phyloP scores from a whole-genome alignment of 345 rosid species.

The Camelina hispida region DNA sequence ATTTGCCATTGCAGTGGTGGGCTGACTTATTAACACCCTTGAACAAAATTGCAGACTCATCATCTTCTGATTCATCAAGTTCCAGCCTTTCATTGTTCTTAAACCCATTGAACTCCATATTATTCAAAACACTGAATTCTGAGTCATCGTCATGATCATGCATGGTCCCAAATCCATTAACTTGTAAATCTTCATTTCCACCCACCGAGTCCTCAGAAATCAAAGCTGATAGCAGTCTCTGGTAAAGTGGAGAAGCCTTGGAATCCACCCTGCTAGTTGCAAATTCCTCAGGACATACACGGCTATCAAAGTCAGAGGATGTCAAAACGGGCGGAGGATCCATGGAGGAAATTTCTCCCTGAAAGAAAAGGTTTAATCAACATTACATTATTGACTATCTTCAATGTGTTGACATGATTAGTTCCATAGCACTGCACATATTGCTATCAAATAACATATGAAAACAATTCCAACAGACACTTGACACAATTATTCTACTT shows the following conservation, averaged over 20 bases:
- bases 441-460: conserved; percentile 10
- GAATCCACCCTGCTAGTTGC: conserved; percentile 39
- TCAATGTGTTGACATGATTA: conserved; percentile 18
- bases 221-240: conserved; percentile 80
- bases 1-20: conserved; percentile 37
- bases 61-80: conserved; percentile 58
- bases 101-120: conserved; percentile 61
- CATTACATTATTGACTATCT: conserved; percentile 20
- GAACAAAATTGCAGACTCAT: conserved; percentile 45
- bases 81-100: conserved; percentile 53
- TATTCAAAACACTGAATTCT: conserved; percentile 57
- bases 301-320: conserved; percentile 36
- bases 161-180: conserved; percentile 59
- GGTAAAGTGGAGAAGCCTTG: conserved; percentile 59
- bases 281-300: conserved; percentile 31
- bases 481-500: conserved; percentile 24
- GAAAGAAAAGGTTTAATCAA: conserved; percentile 11
- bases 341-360: conserved; percentile 42
- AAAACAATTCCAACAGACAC: conserved; percentile 18
- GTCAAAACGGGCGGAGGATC: conserved; percentile 22
- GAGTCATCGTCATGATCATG: conserved; percentile 59
- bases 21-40: conserved; percentile 37
- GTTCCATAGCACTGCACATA: conserved; percentile 10
- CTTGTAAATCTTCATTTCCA: conserved; percentile 43
- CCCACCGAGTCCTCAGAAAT: conserved; percentile 70